These are phyloP conservation scores for Aureobasidium uvarum DNA, from an alignment of 2,329 filamentous ascomycete genomes.

Conservation along the genomic window DNA sequence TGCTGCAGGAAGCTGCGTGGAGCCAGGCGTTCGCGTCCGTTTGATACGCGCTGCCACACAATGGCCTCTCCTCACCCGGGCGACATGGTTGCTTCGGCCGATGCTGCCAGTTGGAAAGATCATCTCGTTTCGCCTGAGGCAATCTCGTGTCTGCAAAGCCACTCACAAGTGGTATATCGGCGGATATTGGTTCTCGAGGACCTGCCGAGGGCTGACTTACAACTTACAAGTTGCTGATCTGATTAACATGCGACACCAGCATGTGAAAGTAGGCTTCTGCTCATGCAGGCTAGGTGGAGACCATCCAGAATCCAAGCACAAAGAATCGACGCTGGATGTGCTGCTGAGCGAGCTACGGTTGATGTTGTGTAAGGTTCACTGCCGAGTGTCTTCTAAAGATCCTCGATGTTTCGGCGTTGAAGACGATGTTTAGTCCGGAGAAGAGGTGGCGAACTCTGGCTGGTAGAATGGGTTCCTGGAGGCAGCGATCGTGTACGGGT, in stretches of 20 bases:
- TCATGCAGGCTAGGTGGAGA: neutral
- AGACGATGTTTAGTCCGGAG: neutral
- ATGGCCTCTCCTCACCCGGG: neutral
- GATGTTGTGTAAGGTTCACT: neutral
- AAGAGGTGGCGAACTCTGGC: neutral
- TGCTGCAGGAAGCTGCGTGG: slow-evolving; percentile 13
- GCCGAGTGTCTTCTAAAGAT: neutral
- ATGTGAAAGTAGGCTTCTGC: slow-evolving; percentile 16
- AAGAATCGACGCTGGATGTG: neutral
- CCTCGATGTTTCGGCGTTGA: neutral
- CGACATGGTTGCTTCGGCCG: slow-evolving; percentile 15
- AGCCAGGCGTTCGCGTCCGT: slow-evolving; percentile 15
- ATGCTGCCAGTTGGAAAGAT: slow-evolving; percentile 6
- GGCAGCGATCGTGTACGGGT: neutral
- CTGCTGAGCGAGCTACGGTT: neutral
- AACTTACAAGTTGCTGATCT: neutral
- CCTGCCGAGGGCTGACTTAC: neutral
- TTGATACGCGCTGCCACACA: neutral
- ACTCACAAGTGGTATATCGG: neutral
- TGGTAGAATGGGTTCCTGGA: neutral
- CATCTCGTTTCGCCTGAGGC: neutral
- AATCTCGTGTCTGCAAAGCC: neutral
- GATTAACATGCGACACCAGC: slow-evolving; percentile 3
- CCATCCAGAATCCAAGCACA: neutral
- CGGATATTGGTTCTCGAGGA: neutral